Evolutionary conservation across 1,284 basidiomycete species (phyloP).

Genomic region (Cystobasidium pallidum): DNA sequence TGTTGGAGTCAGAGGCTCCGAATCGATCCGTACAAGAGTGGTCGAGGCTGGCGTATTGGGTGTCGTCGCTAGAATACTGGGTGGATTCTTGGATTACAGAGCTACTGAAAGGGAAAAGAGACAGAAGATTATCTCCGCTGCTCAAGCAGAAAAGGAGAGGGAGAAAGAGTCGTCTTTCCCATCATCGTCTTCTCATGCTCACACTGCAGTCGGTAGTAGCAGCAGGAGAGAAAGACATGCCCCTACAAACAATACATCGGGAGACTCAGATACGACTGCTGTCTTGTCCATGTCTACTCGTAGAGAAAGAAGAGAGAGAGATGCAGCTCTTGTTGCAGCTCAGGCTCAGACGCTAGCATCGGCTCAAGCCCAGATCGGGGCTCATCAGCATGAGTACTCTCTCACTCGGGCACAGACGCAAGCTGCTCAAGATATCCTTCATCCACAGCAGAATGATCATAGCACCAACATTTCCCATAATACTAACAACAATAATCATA

Average conservation of each 20-base stretch:
- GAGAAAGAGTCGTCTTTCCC: background rate
- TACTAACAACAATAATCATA: background rate
- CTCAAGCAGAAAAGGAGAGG: constrained; percentile 12
- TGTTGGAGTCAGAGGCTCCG: constrained; percentile 94
- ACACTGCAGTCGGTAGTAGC: background rate
- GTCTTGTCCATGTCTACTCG: constrained; percentile 1
- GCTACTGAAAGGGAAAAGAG: constrained; percentile 56
- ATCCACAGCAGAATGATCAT: background rate
- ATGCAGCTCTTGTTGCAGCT: background rate
- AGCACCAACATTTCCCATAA: too few species aligned
- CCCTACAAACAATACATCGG: constrained; percentile 5
- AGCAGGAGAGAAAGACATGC: constrained; percentile 11
- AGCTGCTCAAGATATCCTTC: background rate
- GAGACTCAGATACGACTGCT: constrained; percentile 1
- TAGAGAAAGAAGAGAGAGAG: constrained; percentile 22
- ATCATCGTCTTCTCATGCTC: background rate
- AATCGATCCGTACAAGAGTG: constrained; percentile 85
- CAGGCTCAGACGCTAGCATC: constrained; percentile 3
- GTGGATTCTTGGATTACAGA: constrained; percentile 67
- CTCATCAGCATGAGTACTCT: constrained; percentile 3
- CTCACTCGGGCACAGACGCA: background rate
- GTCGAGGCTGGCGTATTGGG: constrained; percentile 95
- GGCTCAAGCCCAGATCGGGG: constrained; percentile 8
- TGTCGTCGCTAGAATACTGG: constrained; percentile 90
- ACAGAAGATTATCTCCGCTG: constrained; percentile 25